Evolutionary conservation across 768 basidiomycete genomes (phyloP), one percentile per base, ranked within the genome.

Genomic region (Agaricus blazei): DNA sequence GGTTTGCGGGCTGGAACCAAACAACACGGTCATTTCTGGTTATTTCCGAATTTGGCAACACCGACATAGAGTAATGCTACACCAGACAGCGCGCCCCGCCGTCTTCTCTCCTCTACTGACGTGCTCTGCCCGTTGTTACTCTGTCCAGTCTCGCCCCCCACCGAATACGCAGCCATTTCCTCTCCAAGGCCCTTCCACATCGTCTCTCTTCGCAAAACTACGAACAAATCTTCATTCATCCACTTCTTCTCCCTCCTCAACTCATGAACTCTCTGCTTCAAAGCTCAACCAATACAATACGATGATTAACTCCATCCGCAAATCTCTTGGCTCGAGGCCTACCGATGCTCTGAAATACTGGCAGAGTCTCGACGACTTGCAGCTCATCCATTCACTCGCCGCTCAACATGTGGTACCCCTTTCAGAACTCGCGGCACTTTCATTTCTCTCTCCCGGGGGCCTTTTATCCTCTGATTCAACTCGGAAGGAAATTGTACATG

Each of bases 381-480:
- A 75, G 41, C 70, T 81, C 45, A 61, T 81, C 9, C 72, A 72
- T 46, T 65, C 79, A 40, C 70, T 87, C 29, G 75, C 74, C n/a
- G 62, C 59, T 19, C 59, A 72, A 4, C 75, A 80, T 36, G 54
- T 82, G 26, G 63, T 69, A 62, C 60, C 62, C 59, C 57, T 77
- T 58, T 77, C 79, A 4, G 63, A 63, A 40, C 57, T 73, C 8
- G 50, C 50, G 54, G 36, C 36, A 36, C 24, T 15, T 8, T 43
- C 54, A 24, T 56, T 58, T 40, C 19, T 53, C 12, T 27, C 28
- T 14, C 37, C 45, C n/a, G 19, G 24, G 23, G 27, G 40, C 9
- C 15, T 38, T 40, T 6, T 9, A 31, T 19, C 37, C 40, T 19
- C 40, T 19, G 40, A 2, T 12, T 11, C 19, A n/a, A 15, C 8